phyloP scores from a whole-genome alignment of 2,329 filamentous ascomycete genomes.

The Fusarium redolens region DNA sequence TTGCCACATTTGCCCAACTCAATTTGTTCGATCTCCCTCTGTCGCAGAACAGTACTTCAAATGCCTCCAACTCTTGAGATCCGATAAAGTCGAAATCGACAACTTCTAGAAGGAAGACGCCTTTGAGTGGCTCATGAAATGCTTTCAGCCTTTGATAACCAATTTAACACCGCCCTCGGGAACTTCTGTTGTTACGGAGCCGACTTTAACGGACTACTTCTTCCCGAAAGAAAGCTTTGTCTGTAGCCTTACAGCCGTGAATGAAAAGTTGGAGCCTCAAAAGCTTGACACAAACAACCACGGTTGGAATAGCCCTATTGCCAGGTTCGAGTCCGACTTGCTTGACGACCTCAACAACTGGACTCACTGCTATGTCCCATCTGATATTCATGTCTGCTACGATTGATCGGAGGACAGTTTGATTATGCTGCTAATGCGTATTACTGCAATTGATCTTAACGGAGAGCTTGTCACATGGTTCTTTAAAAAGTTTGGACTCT shows the following conservation, averaged over 20 bases:
- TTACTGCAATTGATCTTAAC: accelerated
- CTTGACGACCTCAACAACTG: background rate
- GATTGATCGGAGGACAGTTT: background rate
- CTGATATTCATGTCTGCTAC: background rate
- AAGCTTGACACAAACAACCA: accelerated
- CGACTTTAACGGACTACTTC: background rate
- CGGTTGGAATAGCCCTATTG: background rate
- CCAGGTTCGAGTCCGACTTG: background rate
- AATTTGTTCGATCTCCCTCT: background rate
- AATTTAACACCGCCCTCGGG: background rate
- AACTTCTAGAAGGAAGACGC: background rate
- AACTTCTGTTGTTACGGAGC: accelerated
- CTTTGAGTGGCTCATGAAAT: background rate
- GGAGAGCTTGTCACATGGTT: background rate
- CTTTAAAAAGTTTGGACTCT: background rate
- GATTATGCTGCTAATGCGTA: background rate
- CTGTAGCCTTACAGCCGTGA: accelerated
- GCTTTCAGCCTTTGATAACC: background rate
- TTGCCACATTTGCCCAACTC: background rate
- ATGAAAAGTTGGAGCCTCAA: background rate
- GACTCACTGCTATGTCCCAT: background rate
- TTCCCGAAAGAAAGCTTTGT: background rate
- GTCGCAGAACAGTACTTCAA: background rate
- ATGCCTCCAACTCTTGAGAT: background rate
- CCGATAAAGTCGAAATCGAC: accelerated